A percentile compares a stretch with the other conserved stretches of the same genome.
Evolutionary conservation across 768 basidiomycete species (phyloP).

Genomic region (Panellus pusillus): DNA sequence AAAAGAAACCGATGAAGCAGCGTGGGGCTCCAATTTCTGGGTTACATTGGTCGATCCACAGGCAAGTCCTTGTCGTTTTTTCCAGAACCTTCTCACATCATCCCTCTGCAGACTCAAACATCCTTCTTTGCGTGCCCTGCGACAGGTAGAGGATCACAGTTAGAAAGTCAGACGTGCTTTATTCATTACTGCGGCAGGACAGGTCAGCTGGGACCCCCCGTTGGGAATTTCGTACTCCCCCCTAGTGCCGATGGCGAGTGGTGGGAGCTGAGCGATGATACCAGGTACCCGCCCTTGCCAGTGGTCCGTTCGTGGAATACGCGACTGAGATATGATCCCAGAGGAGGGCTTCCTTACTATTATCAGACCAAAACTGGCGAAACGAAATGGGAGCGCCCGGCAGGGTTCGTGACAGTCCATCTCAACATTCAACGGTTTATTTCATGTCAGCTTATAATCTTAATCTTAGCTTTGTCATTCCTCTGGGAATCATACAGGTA

Average conservation of each 20-base stretch:
- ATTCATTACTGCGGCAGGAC: slow-evolving; percentile 56
- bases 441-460: not conserved
- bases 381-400: slow-evolving; percentile 91
- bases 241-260: slow-evolving; percentile 86
- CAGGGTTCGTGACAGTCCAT: slow-evolving; percentile 33
- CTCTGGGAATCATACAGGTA: slow-evolving; percentile 85
- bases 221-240: slow-evolving; percentile 88
- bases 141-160: slow-evolving; percentile 75
- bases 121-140: slow-evolving; percentile 93
- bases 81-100: slow-evolving; percentile 11
- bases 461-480: slow-evolving; percentile 78
- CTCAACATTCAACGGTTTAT: too few relatives aligned
- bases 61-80: slow-evolving; percentile 44
- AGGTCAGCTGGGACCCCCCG: slow-evolving; percentile 51
- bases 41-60: slow-evolving; percentile 90
- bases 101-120: slow-evolving; percentile 44
- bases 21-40: slow-evolving; percentile 93
- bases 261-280: slow-evolving; percentile 92
- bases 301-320: too few relatives aligned
- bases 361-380: slow-evolving; percentile 91
- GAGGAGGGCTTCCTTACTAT: slow-evolving; percentile 77
- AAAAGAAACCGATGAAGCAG: slow-evolving; percentile 43
- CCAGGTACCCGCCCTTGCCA: slow-evolving; percentile 37
- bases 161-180: slow-evolving; percentile 58
- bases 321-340: slow-evolving; percentile 68